These are phyloP conservation scores for Salvia miltiorrhiza DNA, from an alignment of 257 asterid species.

Conservation along the genomic window DNA sequence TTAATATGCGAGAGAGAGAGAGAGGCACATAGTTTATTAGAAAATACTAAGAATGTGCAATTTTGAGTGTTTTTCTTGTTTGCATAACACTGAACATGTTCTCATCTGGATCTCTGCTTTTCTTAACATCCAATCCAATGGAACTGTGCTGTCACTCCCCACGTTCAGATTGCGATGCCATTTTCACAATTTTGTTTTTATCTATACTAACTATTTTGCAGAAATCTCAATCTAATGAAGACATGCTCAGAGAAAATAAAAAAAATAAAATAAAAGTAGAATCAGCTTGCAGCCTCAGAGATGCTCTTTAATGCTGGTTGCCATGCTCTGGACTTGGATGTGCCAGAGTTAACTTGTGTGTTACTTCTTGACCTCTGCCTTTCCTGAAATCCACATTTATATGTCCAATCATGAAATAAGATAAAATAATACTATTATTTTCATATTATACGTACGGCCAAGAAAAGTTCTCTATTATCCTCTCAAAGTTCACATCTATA, in stretches of 20 bases:
- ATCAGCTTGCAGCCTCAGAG: constrained; percentile 65
- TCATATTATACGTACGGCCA: constrained; percentile 17
- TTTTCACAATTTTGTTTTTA: not conserved
- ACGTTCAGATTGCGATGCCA: constrained; percentile 19
- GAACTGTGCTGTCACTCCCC: constrained; percentile 27
- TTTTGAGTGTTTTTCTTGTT: constrained; percentile 1
- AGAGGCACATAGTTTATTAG: not conserved
- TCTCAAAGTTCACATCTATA: not conserved
- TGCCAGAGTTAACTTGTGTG: constrained; percentile 35
- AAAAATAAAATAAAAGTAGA: not conserved
- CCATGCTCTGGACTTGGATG: constrained; percentile 60
- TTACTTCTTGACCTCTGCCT: constrained; percentile 48
- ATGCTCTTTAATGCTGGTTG: constrained; percentile 82
- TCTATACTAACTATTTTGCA: constrained; percentile 16
- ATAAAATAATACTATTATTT: not conserved
- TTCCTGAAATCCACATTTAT: constrained; percentile 25
- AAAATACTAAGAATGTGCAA: constrained; percentile 14
- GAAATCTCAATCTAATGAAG: constrained; percentile 25
- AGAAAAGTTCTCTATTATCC: constrained; percentile 6
- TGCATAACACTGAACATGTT: constrained; percentile 23
- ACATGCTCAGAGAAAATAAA: not conserved
- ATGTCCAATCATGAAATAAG: not conserved
- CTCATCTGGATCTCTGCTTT: constrained; percentile 36
- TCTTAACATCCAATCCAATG: constrained; percentile 22
- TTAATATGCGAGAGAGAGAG: not conserved